Evolutionary conservation across 2,329 filamentous ascomycete species (phyloP).

Genomic region (Tolypocladium tropicale): DNA sequence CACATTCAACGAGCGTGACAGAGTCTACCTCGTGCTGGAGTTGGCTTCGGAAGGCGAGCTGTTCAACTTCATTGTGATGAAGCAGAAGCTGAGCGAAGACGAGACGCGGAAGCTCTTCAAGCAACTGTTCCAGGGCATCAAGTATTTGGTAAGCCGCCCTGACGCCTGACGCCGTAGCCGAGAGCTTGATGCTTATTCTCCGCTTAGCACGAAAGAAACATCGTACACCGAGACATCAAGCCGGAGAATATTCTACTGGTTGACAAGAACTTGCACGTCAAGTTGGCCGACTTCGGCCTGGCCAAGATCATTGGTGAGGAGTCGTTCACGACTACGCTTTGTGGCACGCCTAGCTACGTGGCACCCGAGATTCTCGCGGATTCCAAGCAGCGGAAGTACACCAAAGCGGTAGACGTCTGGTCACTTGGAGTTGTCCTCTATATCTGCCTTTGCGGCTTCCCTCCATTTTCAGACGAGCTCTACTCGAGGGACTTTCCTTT

Average conservation of each 20-base stretch:
- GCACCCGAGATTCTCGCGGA: slow-evolving; percentile 90
- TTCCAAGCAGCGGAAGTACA: slow-evolving; percentile 74
- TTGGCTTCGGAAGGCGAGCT: slow-evolving; percentile 87
- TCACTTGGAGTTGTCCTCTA: slow-evolving; percentile 96
- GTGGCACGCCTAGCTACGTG: slow-evolving; percentile 95
- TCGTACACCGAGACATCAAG: slow-evolving; percentile 96
- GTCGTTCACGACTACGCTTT: slow-evolving; percentile 92
- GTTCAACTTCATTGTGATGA: slow-evolving; percentile 90
- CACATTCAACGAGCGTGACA: slow-evolving; percentile 84
- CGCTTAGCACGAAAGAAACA: slow-evolving; percentile 81
- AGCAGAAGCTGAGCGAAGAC: slow-evolving; percentile 74
- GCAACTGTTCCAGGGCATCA: slow-evolving; percentile 87
- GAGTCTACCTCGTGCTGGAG: slow-evolving; percentile 85
- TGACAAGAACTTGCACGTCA: slow-evolving; percentile 76
- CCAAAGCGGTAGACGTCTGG: slow-evolving; percentile 92
- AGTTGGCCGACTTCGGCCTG: slow-evolving; percentile 91
- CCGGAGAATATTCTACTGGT: slow-evolving; percentile 90
- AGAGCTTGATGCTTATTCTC: not conserved
- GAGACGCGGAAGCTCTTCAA: slow-evolving; percentile 81
- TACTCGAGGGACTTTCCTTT: slow-evolving; percentile 75
- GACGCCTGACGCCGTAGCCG: not conserved
- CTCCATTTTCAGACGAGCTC: slow-evolving; percentile 92
- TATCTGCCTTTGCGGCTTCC: slow-evolving; percentile 93
- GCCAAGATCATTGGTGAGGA: slow-evolving; percentile 98
- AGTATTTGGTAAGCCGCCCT: slow-evolving; percentile 81